These are phyloP conservation scores for Russula dissimulans DNA, from an alignment of 768 basidiomycete species.

Conservation along the genomic window DNA sequence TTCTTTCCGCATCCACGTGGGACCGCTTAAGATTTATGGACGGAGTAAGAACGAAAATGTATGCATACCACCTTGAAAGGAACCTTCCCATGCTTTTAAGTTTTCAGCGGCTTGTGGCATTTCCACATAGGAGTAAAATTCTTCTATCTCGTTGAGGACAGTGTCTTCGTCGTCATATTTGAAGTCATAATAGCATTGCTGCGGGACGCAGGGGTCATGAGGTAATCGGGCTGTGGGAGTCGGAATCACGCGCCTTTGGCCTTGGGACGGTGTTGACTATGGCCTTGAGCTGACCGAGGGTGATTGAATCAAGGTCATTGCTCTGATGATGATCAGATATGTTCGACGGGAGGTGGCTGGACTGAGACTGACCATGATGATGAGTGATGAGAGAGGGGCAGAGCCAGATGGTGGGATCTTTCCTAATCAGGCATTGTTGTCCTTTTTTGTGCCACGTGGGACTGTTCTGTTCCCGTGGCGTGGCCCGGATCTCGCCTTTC, in stretches of 20 bases:
- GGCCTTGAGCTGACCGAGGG: constrained; percentile 69
- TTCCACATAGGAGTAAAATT: constrained; percentile 97
- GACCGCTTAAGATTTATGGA: constrained; percentile 17
- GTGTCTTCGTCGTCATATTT: constrained; percentile 95
- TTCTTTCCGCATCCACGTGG: constrained; percentile 34
- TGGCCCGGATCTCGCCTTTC: constrained; percentile 18
- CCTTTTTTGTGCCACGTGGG: constrained; percentile 5
- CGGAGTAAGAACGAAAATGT: neutral
- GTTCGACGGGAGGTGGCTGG: neutral
- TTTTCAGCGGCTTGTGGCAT: constrained; percentile 86
- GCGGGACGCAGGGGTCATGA: constrained; percentile 18
- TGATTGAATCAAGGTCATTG: constrained; percentile 57
- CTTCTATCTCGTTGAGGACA: constrained; percentile 91
- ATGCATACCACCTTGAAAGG: constrained; percentile 62
- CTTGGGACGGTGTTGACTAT: constrained; percentile 62
- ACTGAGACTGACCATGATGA: constrained; percentile 11
- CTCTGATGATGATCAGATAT: neutral
- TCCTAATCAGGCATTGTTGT: constrained; percentile 2
- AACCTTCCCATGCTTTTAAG: constrained; percentile 79
- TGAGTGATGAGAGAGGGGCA: neutral
- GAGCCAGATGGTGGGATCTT: neutral
- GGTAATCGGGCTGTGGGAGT: neutral
- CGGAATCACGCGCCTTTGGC: constrained; percentile 49
- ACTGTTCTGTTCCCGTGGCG: constrained; percentile 14
- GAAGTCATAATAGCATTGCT: constrained; percentile 88